Evolutionary conservation across 2,329 filamentous ascomycete genomes (phyloP).

Genomic region (Arthrobotrys entomopaga): DNA sequence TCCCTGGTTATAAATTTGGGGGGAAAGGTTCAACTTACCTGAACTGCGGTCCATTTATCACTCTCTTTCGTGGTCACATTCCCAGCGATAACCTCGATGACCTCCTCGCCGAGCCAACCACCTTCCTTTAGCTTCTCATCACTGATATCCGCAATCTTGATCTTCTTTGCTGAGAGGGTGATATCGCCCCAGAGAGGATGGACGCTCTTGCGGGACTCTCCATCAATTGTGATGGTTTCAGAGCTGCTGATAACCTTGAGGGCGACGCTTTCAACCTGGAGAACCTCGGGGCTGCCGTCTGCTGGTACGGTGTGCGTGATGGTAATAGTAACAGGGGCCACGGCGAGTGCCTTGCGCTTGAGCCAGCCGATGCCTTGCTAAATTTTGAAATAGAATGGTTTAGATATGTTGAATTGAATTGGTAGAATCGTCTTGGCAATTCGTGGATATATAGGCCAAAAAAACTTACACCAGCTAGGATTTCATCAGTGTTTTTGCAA

Average conservation of each 20-base stretch:
- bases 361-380: slow-evolving; percentile 76
- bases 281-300: slow-evolving; percentile 67
- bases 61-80: slow-evolving; percentile 63
- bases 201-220: slow-evolving; percentile 62
- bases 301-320: slow-evolving; percentile 59
- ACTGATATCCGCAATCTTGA: slow-evolving; percentile 63
- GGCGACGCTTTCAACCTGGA: slow-evolving; percentile 77
- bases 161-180: slow-evolving; percentile 69
- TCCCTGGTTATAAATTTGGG: neutral
- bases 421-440: slow-evolving; percentile 5
- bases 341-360: slow-evolving; percentile 75
- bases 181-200: slow-evolving; percentile 84
- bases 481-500: slow-evolving; percentile 70
- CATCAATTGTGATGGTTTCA: slow-evolving; percentile 69
- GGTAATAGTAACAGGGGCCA: slow-evolving; percentile 73
- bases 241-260: slow-evolving; percentile 76
- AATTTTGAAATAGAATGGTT: slow-evolving; percentile 55
- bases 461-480: slow-evolving; percentile 70
- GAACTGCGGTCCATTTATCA: slow-evolving; percentile 68
- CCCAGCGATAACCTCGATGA: slow-evolving; percentile 66
- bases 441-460: slow-evolving; percentile 7
- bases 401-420: neutral
- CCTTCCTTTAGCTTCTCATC: slow-evolving; percentile 69
- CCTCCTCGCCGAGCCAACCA: slow-evolving; percentile 69
- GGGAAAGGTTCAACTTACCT: slow-evolving; percentile 61